Evolutionary conservation across 2,329 filamentous ascomycete species (phyloP), one percentile per base, ranked within the genome.

Genomic region (Cytospora piceicola): DNA sequence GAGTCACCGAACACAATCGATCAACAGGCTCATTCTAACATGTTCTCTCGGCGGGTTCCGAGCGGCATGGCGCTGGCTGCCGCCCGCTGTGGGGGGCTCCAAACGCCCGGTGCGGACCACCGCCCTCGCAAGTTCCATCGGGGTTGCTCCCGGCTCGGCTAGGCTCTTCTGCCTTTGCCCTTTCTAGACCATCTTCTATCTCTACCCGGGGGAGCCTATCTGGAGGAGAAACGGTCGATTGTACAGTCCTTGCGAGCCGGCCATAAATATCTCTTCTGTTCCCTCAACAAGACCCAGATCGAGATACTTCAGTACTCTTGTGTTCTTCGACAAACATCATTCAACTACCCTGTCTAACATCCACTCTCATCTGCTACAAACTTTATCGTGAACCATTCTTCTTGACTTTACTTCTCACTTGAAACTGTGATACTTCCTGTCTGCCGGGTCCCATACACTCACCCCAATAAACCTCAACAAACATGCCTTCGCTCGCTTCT

Each of bases 401-500:
- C 32, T 7, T 42, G 20, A 34, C 32, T n/a, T 58, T 14, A 9
- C 27, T 22, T 27, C 12, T 54, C 30, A 32, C 30, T 30, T 30
- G 4, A 9, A 20, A 54, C 14, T 7, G 27, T 54, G 52, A 22
- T 29, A 17, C 57, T 49, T 32, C 12, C 34, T 30, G 36, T 51
- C 7, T 20, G 24, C 14, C 24, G 20, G 20, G 22, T 32, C 51
- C 51, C n/a, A 49, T 24, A 30, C 29, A 22, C 8, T 14, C 14
- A 15, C 15, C 15, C 32, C 30, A 27, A n/a, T 27, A 42, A 54
- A 34, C 67, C 58, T 57, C 56, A 11, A 58, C 52, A 70, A 76
- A 58, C 66, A 88, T 89, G 85, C 79, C 86, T 70, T 76, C 77
- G 71, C 78, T 89, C 67, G 81, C 85, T 67, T 80, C 86, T 73